Evolutionary conservation across 2,329 filamentous ascomycete species (phyloP).

Genomic region (Ceratocystis harringtonii): DNA sequence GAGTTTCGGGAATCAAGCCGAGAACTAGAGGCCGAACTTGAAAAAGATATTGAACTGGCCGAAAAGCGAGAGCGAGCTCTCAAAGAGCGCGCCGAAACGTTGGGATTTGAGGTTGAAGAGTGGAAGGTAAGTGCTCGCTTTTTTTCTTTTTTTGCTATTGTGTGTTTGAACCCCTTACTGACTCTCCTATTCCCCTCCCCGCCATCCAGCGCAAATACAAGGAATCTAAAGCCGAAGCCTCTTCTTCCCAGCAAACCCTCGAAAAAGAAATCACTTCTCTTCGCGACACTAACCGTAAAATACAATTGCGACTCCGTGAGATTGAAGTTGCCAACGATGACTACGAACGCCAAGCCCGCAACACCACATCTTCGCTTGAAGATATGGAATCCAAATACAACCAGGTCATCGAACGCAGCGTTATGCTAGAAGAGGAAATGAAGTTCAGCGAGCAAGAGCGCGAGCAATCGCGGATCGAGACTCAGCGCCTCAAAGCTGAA

Average conservation of each 20-base stretch:
- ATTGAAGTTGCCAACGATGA: conserved; percentile 98
- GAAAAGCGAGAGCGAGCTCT: conserved; percentile 82
- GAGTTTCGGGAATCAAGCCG: conserved; percentile 91
- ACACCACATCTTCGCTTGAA: conserved; percentile 89
- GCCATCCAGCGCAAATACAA: conserved; percentile 74
- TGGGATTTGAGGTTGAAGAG: conserved; percentile 85
- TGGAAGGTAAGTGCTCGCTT: conserved; percentile 64
- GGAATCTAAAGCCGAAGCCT: conserved; percentile 80
- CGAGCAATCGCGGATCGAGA: conserved; percentile 75
- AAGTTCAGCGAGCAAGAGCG: conserved; percentile 83
- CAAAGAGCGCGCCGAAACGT: conserved; percentile 70
- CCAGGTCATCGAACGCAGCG: conserved; percentile 75
- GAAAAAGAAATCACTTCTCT: conserved; percentile 94
- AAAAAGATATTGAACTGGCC: conserved; percentile 88
- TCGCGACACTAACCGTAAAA: conserved; percentile 65
- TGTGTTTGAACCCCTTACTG: conserved; percentile 9
- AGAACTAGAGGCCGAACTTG: conserved; percentile 84
- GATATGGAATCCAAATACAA: conserved; percentile 97
- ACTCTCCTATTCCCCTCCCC: neutral
- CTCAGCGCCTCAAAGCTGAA: conserved; percentile 79
- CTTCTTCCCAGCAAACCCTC: conserved; percentile 64
- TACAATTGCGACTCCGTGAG: conserved; percentile 75
- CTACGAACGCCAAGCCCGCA: conserved; percentile 88
- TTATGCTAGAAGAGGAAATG: conserved; percentile 92
- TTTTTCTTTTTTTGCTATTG: neutral